These are phyloP conservation scores for Diversispora epigaea DNA, from an alignment of 192 early-diverging fungal genomes.

Conservation along the genomic window DNA sequence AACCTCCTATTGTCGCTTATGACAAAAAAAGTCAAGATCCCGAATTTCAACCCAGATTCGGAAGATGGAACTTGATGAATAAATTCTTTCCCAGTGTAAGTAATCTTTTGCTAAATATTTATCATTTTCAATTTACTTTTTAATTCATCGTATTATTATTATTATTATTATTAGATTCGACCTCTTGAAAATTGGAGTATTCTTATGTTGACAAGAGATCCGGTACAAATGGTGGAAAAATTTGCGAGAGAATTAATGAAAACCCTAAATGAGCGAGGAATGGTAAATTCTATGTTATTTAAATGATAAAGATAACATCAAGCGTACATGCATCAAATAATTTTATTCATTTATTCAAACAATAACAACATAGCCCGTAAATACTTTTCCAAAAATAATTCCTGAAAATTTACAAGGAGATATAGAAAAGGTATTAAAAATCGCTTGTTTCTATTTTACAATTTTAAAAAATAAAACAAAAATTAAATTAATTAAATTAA, in stretches of 20 bases:
- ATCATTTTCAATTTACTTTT: neutral
- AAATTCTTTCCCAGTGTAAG: slow-evolving; percentile 5
- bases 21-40: neutral
- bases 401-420: slow-evolving; percentile 6
- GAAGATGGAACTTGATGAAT: neutral
- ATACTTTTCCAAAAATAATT: neutral
- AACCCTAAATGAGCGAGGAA: neutral
- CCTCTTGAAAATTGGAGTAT: slow-evolving; percentile 11
- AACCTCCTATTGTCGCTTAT: slow-evolving; percentile 5
- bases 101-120: neutral
- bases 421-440: neutral
- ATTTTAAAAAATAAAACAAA: neutral
- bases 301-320: neutral
- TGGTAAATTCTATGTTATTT: neutral
- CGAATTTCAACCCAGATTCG: neutral
- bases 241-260: neutral
- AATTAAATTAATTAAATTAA: no score
- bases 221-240: neutral
- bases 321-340: neutral
- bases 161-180: neutral
- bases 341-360: neutral
- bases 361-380: neutral
- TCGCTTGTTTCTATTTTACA: neutral
- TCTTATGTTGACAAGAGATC: neutral
- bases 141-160: neutral